phyloP scores from a whole-genome alignment of 768 basidiomycete genomes.

The Pleurotus salmoneostramineus region DNA sequence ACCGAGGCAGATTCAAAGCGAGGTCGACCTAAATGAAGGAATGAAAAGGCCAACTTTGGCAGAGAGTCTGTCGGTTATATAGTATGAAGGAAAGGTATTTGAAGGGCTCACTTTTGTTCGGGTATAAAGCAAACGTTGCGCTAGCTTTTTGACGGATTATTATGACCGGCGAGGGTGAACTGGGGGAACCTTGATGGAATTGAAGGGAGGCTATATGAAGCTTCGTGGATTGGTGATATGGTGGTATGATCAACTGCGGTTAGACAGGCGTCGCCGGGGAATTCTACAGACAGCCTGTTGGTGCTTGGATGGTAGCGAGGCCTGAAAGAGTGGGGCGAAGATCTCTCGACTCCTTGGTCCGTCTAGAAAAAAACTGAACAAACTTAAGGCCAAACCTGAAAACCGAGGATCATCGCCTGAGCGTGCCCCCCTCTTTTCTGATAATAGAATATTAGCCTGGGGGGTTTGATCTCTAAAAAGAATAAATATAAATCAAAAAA shows the following conservation, averaged over 20 bases:
- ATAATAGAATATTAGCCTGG: not conserved
- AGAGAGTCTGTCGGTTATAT: not conserved
- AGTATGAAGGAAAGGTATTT: not conserved
- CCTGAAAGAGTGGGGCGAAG: too few relatives aligned
- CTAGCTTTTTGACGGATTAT: not conserved
- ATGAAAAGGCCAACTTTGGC: not conserved
- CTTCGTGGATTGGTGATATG: not conserved
- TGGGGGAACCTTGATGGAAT: not conserved
- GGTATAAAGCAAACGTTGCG: not conserved
- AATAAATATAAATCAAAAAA: not conserved
- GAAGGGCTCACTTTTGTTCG: not conserved
- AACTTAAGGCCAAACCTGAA: not conserved
- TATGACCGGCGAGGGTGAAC: not conserved
- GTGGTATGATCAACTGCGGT: not conserved
- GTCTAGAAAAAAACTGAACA: not conserved
- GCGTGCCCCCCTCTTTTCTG: not conserved
- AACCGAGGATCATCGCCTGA: not conserved
- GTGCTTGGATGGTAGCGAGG: not conserved
- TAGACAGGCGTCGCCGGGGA: not conserved
- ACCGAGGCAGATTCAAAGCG: conserved; percentile 4
- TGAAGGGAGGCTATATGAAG: not conserved
- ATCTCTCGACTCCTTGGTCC: too few relatives aligned
- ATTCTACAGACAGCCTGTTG: not conserved
- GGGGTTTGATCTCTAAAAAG: not conserved
- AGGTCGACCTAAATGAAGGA: not conserved